Conservation (phyloP, 2,329 filamentous ascomycete genomes). For the Trichoderma sp. region DNA sequence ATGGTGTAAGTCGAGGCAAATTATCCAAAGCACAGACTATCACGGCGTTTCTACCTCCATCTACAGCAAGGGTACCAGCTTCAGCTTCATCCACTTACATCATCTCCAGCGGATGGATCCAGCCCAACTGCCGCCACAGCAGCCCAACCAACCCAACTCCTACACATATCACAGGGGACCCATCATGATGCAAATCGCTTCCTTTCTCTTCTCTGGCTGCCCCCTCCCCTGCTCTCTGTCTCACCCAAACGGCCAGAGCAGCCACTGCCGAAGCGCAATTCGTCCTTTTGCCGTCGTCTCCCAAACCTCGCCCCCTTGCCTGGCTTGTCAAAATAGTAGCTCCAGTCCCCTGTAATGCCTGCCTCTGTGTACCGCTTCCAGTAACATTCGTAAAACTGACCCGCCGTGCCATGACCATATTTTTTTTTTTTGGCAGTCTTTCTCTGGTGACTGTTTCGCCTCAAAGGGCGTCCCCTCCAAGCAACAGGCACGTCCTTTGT, state of each 20-base stretch:
- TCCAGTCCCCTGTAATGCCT: neutral
- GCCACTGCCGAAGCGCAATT: neutral
- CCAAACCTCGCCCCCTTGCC: neutral
- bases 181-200: conserved; percentile 18
- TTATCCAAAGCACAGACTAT: neutral
- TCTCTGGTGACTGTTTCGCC: neutral
- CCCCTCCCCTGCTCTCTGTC: neutral
- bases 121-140: conserved; percentile 18
- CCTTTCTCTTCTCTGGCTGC: neutral
- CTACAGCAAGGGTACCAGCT: neutral
- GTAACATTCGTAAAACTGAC: neutral
- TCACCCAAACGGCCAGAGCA: neutral
- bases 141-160: conserved; percentile 22
- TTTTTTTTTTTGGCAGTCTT: neutral
- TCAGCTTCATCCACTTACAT: conserved; percentile 3
- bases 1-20: neutral
- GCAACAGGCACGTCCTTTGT: neutral
- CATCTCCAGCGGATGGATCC: neutral
- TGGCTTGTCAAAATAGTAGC: neutral
- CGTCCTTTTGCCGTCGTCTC: neutral
- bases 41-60: neutral
- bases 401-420: neutral
- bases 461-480: neutral
- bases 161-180: conserved; percentile 9
- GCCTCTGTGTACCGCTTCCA: neutral